Conservation (phyloP, 495 filamentous ascomycete species). For the Neurospora pannonica region DNA sequence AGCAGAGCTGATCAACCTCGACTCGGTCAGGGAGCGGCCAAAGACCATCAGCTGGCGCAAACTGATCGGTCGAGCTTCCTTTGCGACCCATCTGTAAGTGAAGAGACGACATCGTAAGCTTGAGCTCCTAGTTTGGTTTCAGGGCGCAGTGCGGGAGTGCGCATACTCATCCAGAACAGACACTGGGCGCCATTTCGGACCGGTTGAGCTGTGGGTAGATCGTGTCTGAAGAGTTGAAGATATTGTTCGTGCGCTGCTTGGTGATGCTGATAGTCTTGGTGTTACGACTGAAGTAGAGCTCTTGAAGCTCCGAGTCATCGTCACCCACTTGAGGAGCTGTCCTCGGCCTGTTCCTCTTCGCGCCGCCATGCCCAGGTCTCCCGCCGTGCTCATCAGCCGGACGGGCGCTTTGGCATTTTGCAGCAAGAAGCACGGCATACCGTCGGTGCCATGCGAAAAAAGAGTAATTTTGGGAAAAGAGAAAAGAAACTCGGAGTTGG, state of each 20-base stretch:
- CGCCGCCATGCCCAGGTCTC: conserved; percentile 7
- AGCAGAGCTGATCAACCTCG: conserved; percentile 80
- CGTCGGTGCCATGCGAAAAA: conserved; percentile 35
- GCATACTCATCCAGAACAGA: conserved; percentile 81
- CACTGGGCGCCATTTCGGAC: conserved; percentile 67
- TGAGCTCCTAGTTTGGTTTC: not conserved
- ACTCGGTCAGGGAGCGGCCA: conserved; percentile 77
- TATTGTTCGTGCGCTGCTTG: not conserved
- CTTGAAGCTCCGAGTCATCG: not conserved
- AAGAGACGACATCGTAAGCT: conserved; percentile 14
- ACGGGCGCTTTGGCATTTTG: conserved; percentile 33
- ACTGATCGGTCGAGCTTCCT: conserved; percentile 77
- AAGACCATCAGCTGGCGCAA: conserved; percentile 93
- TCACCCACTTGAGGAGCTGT: not conserved
- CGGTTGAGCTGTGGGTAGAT: conserved; percentile 2
- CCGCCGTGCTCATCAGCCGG: conserved; percentile 22
- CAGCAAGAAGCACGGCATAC: conserved; percentile 37
- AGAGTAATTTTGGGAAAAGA: not conserved
- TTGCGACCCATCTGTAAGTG: conserved; percentile 66
- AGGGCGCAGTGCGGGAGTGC: not conserved
- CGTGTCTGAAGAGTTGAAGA: not conserved
- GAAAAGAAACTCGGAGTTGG: not conserved
- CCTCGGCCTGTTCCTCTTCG: conserved; percentile 1
- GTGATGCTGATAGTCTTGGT: not conserved
- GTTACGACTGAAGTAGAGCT: not conserved